Percentiles rank a stretch among this genome's conserved stretches.
phyloP scores from a whole-genome alignment of 2,329 filamentous ascomycete genomes.

The Rugonectria rugulosa region DNA sequence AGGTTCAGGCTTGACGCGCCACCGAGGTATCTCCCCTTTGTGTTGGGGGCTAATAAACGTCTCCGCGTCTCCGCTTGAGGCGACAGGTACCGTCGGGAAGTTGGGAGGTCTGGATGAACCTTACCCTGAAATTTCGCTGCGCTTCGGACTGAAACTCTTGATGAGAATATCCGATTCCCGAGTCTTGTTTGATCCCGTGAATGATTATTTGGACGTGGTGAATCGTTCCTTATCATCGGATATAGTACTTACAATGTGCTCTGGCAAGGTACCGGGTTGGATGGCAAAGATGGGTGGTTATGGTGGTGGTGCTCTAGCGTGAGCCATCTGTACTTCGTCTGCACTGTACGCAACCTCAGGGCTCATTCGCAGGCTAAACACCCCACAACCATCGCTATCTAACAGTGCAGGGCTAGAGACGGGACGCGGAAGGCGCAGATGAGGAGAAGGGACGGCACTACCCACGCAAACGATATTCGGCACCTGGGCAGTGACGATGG shows the following conservation, averaged over 20 bases:
- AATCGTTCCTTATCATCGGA: too few relatives aligned
- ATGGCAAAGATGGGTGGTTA: too few relatives aligned
- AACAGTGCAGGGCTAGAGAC: background rate
- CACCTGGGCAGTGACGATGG: too few relatives aligned
- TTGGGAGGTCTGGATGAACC: constrained; percentile 6
- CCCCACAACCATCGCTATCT: constrained; percentile 7
- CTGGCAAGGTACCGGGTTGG: too few relatives aligned
- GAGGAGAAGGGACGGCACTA: background rate
- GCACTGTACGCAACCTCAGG: constrained; percentile 11
- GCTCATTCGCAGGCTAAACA: constrained; percentile 14
- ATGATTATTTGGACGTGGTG: too few relatives aligned
- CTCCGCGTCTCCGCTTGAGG: constrained; percentile 9
- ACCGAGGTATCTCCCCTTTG: constrained; percentile 6
- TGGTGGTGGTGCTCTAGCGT: too few relatives aligned
- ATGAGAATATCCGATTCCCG: background rate
- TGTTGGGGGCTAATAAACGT: constrained; percentile 2
- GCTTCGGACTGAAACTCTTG: constrained; percentile 15
- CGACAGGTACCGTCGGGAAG: constrained; percentile 11
- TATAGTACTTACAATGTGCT: too few relatives aligned
- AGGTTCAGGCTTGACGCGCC: constrained; percentile 1
- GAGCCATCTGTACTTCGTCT: too few relatives aligned
- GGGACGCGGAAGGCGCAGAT: background rate
- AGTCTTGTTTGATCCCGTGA: too few relatives aligned
- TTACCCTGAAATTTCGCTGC: constrained; percentile 18
- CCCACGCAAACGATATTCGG: background rate